Evolutionary conservation across 768 basidiomycete genomes (phyloP).

Genomic region (Collybiopsis luxurians): DNA sequence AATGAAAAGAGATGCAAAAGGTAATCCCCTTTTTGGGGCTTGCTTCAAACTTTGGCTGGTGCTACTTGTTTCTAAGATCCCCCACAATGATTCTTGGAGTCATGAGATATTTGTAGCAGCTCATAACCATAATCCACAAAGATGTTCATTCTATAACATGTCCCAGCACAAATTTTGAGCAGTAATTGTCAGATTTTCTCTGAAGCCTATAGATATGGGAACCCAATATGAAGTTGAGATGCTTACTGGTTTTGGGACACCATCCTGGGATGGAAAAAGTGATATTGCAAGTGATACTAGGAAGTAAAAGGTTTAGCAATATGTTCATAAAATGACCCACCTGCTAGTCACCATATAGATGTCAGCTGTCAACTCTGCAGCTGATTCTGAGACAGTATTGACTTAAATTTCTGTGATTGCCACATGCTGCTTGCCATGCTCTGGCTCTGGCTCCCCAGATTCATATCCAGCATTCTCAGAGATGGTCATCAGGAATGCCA

Average conservation of each 20-base stretch:
- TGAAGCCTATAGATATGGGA: constrained; percentile 55
- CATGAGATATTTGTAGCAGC: too few relatives aligned
- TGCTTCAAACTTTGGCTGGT: too few relatives aligned
- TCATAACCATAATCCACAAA: too few relatives aligned
- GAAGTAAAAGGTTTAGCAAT: constrained; percentile 2
- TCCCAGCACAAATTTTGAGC: too few relatives aligned
- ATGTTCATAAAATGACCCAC: constrained; percentile 17
- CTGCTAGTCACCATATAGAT: constrained; percentile 64
- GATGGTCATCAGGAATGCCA: constrained; percentile 46
- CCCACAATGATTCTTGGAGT: too few relatives aligned
- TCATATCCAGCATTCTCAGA: constrained; percentile 44
- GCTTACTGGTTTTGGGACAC: constrained; percentile 82
- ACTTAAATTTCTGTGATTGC: constrained; percentile 57
- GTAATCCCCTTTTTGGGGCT: too few relatives aligned
- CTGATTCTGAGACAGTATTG: constrained; percentile 35
- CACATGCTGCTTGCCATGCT: constrained; percentile 15
- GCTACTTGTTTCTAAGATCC: too few relatives aligned
- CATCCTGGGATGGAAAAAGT: constrained; percentile 81
- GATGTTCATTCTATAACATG: too few relatives aligned
- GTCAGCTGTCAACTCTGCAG: constrained; percentile 61
- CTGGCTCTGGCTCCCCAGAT: constrained; percentile 41
- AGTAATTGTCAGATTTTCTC: constrained; percentile 69
- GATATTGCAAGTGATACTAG: constrained; percentile 76
- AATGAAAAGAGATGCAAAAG: too few relatives aligned
- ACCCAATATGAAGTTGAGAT: constrained; percentile 15